A percentile compares a stretch with the other conserved stretches of the same genome.
Evolutionary conservation across 768 basidiomycete genomes (phyloP).

Genomic region (Lanmaoa rubissima): DNA sequence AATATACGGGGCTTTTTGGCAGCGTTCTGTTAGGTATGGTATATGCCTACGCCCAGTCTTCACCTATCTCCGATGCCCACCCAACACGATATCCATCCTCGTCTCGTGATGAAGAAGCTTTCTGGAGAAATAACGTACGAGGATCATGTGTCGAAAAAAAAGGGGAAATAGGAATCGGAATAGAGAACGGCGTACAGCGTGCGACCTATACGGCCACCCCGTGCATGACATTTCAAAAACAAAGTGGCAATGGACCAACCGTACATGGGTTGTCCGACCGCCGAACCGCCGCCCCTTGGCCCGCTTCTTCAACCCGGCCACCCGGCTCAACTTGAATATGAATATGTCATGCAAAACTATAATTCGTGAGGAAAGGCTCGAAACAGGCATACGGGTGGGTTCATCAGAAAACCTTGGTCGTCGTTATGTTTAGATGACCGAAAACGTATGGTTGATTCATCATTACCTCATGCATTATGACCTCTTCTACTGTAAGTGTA

Average conservation of each 20-base stretch:
- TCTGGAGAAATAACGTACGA: neutral
- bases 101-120: neutral
- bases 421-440: too few species aligned
- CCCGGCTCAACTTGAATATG: neutral
- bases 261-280: neutral
- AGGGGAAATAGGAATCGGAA: neutral
- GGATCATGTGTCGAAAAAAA: neutral
- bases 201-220: neutral
- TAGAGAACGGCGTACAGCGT: neutral
- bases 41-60: neutral
- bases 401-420: too few species aligned
- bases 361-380: neutral
- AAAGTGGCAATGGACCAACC: neutral
- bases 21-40: neutral
- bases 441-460: too few species aligned
- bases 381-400: neutral
- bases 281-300: neutral
- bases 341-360: neutral
- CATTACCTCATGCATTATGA: too few species aligned
- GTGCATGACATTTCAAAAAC: neutral
- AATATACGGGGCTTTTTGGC: neutral
- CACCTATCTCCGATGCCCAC: neutral
- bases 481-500: too few species aligned
- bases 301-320: neutral
- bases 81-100: neutral